Conservation (phyloP, 805 yeast species). For the Saccharomycopsis olivae region DNA sequence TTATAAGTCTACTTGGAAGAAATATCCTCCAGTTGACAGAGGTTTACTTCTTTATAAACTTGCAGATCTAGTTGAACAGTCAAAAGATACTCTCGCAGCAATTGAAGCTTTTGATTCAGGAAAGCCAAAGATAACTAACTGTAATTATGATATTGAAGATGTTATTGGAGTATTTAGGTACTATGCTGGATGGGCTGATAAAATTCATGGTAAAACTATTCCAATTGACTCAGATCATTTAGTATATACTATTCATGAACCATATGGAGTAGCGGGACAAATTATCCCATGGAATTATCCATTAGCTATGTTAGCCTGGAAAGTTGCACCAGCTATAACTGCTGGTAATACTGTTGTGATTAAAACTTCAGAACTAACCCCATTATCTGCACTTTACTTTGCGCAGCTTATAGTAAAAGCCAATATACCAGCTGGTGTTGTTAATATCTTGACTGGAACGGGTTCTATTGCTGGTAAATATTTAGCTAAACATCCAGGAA, state of each 20-base stretch:
- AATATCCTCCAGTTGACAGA: constrained; percentile 35
- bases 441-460: constrained; percentile 35
- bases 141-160: constrained; percentile 49
- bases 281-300: constrained; percentile 46
- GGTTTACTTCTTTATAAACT: constrained; percentile 37
- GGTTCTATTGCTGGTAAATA: constrained; percentile 38
- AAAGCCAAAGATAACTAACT: constrained; percentile 41
- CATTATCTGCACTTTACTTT: constrained; percentile 34
- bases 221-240: constrained; percentile 48
- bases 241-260: constrained; percentile 43
- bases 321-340: constrained; percentile 36
- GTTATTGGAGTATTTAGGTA: constrained; percentile 47
- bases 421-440: constrained; percentile 41
- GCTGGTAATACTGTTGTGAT: constrained; percentile 38
- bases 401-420: constrained; percentile 34
- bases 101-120: constrained; percentile 54
- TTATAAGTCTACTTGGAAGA: constrained; percentile 36
- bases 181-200: constrained; percentile 70
- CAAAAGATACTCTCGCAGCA: constrained; percentile 40
- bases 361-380: constrained; percentile 41
- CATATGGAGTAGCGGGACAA: constrained; percentile 42
- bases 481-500: constrained; percentile 33
- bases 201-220: constrained; percentile 52
- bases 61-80: constrained; percentile 38
- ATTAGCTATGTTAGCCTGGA: constrained; percentile 40